Evolutionary conservation across 2,329 filamentous ascomycete genomes (phyloP).

Genomic region (Colletotrichum nymphaeae): DNA sequence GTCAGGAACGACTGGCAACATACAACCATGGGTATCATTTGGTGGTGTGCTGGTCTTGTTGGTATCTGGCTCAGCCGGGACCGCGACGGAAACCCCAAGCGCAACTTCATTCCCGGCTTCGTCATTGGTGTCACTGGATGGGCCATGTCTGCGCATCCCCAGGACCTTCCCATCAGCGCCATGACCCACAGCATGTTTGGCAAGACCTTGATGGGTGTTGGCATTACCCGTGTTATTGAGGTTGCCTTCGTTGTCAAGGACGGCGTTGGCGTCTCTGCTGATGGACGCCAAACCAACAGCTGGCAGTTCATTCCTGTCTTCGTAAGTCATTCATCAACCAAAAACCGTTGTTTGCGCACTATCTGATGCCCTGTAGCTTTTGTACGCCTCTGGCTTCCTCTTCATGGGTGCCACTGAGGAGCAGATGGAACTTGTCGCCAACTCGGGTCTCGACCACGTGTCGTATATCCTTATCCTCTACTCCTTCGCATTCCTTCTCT

Average conservation of each 20-base stretch:
- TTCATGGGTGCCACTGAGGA: constrained; percentile 99
- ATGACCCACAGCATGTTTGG: constrained; percentile 92
- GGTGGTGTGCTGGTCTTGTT: constrained; percentile 94
- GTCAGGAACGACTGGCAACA: constrained; percentile 96
- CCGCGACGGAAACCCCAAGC: constrained; percentile 85
- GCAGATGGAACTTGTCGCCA: constrained; percentile 84
- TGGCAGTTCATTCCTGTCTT: constrained; percentile 67
- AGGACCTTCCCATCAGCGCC: constrained; percentile 84
- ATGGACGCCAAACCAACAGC: constrained; percentile 75
- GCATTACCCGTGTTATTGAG: constrained; percentile 86
- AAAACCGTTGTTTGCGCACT: background rate
- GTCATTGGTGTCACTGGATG: constrained; percentile 94
- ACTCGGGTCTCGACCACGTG: constrained; percentile 85
- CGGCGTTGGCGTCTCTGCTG: constrained; percentile 70
- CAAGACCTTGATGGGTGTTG: constrained; percentile 94
- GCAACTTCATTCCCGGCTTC: constrained; percentile 92
- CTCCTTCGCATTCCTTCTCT: constrained; percentile 89
- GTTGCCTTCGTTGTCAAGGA: constrained; percentile 89
- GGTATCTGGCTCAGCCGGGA: constrained; percentile 92
- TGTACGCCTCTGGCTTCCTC: constrained; percentile 92
- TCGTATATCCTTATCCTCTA: constrained; percentile 93
- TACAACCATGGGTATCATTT: constrained; percentile 99
- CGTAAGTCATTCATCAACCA: constrained; percentile 55
- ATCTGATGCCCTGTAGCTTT: constrained; percentile 66
- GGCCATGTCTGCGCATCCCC: constrained; percentile 94